A percentile compares a stretch with the other conserved stretches of the same genome.
Evolutionary conservation across 176 grass and related monocot genomes (phyloP).

Genomic region (Chrysopogon serrulatus): DNA sequence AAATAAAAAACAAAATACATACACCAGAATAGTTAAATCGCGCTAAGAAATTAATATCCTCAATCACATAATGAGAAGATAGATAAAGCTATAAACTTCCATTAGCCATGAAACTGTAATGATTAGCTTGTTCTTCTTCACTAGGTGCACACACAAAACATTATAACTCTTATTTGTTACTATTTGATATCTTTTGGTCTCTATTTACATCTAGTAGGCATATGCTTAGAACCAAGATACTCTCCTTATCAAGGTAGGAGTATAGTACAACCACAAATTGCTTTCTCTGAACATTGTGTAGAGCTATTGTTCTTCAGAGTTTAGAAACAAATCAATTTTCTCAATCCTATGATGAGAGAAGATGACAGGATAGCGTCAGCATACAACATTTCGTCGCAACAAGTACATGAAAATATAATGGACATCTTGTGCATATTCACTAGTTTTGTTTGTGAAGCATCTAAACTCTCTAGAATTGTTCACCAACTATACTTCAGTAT

Average conservation of each 20-base stretch:
- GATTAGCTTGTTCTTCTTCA: too few relatives aligned
- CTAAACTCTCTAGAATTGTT: neutral
- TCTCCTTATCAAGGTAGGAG: neutral
- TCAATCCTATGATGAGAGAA: neutral
- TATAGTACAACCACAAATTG: neutral
- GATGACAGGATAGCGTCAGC: neutral
- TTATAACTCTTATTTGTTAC: too few relatives aligned
- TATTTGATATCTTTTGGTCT: neutral
- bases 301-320: neutral
- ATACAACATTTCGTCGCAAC: neutral
- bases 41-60: neutral
- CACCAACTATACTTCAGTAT: neutral
- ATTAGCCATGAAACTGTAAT: neutral
- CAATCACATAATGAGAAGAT: too few relatives aligned
- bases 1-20: neutral
- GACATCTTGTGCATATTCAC: neutral
- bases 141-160: too few relatives aligned
- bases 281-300: neutral
- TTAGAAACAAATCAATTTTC: neutral
- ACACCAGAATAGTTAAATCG: neutral
- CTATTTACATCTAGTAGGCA: neutral
- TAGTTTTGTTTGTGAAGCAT: neutral
- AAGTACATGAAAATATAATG: neutral
- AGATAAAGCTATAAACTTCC: too few relatives aligned
- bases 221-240: neutral